Base-by-base conservation (phyloP, 106 monocot genomes). In the Platanthera guangdongensis region DNA sequence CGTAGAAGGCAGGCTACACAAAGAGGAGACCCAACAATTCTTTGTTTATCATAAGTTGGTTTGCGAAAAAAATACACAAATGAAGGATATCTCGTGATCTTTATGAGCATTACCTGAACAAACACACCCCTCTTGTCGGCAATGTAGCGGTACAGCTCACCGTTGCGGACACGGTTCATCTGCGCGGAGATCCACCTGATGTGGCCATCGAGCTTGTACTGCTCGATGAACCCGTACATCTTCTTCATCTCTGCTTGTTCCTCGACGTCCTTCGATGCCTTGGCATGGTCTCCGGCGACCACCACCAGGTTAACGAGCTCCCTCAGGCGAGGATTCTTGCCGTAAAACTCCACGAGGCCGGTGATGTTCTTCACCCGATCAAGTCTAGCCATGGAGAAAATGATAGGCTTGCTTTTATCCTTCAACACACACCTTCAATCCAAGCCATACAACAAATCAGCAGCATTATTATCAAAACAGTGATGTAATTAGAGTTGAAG, bases 331-430 rank as follows among this genome's bases (percentile, higher is more conserved):
- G 72, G 52, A 72, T 92, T 92, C 63, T 76, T 81, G 25, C 82
- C 92, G 13, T 88, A 92, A 0, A 82, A 57, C 78, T 92, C 92
- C 0, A 92, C 92, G 69, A 92, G 82, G 39, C 92, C 91, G 9
- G 91, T 88, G 32, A 91, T 82, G 86, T 91, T 91, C 82, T 91
- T 91, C 68, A 91, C 91, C 6, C 84, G 78, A 72, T 92, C 92
- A n/a, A 92, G 73, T 51, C 92, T 78, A n/a, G 92, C 92, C 92
- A 92, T 92, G 51, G 92, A 92, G 79, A 92, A 92, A 52, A 92
- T 88, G 46, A 92, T 88, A 16, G 92, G 92, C 72, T 92, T 92
- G 82, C 69, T 86, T 68, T 47, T 80, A 52, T 92, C 92, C 63
- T 83, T 84, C 71, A 92, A 22, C 16, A 78, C 50, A 47, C 78